These are phyloP conservation scores for Phytopythium litorale DNA, from an alignment of 352 stramenopile species.

Conservation along the genomic window DNA sequence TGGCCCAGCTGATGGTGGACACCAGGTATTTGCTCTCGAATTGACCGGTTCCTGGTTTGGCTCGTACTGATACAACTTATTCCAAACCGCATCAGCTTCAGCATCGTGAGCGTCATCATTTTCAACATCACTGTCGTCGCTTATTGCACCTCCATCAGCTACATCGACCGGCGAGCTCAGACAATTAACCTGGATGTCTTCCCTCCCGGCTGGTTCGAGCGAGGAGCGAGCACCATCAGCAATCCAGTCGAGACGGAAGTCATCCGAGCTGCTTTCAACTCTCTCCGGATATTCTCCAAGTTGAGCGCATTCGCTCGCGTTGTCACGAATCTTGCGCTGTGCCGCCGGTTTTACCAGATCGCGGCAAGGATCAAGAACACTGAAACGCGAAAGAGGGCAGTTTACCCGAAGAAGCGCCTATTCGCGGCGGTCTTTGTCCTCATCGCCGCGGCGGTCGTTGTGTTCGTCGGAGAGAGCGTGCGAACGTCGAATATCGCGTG, in stretches of 20 bases:
- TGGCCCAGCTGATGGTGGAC: conserved; percentile 15
- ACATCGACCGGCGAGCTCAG: conserved; percentile 20
- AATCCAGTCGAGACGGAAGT: conserved; percentile 19
- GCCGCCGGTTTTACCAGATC: conserved; percentile 11
- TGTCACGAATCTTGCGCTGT: conserved; percentile 21
- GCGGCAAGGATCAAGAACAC: conserved; percentile 9
- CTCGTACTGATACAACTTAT: too few species aligned
- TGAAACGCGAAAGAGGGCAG: background rate
- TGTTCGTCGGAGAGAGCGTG: conserved; percentile 13
- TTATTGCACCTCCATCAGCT: conserved; percentile 26
- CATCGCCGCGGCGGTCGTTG: conserved; percentile 3
- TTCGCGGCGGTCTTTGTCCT: conserved; percentile 9
- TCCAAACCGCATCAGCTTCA: conserved; percentile 22
- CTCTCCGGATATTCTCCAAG: conserved; percentile 19
- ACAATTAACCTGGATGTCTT: conserved; percentile 31
- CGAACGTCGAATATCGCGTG: conserved; percentile 10
- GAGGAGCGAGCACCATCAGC: conserved; percentile 17
- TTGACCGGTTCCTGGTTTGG: too few species aligned
- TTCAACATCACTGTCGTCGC: conserved; percentile 29
- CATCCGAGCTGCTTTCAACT: conserved; percentile 27
- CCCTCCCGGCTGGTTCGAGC: conserved; percentile 24
- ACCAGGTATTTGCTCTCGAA: too few species aligned
- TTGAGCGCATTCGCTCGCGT: conserved; percentile 22
- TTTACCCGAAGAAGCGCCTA: conserved; percentile 14
- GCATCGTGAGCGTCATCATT: conserved; percentile 26